These are phyloP conservation scores for Saprolegnia diclina DNA, from an alignment of 352 stramenopile species.

Conservation along the genomic window DNA sequence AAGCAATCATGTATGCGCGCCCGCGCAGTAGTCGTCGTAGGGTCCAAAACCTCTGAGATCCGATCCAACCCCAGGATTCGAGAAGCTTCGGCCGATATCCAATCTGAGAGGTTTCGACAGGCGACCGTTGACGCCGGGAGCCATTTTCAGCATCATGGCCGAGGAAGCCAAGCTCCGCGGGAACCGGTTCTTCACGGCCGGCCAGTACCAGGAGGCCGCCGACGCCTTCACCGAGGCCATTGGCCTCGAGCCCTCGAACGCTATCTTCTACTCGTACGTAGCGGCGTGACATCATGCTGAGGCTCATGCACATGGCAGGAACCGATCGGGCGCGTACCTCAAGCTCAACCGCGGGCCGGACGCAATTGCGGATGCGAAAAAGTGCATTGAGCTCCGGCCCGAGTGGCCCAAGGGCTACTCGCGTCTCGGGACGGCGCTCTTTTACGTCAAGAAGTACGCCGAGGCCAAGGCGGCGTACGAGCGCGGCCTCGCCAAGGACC, in stretches of 20 bases:
- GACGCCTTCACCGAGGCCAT: conserved; percentile 75
- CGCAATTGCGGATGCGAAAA: conserved; percentile 71
- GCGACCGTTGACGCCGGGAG: neutral
- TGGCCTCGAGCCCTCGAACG: conserved; percentile 41
- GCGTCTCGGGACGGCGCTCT: conserved; percentile 71
- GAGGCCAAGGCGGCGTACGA: conserved; percentile 77
- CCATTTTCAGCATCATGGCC: conserved; percentile 28
- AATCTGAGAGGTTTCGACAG: neutral
- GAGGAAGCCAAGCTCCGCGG: conserved; percentile 85
- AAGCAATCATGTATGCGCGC: neutral
- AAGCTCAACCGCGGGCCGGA: conserved; percentile 61
- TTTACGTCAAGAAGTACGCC: conserved; percentile 50
- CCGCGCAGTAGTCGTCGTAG: neutral
- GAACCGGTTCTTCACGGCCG: conserved; percentile 69
- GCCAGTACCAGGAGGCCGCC: conserved; percentile 62
- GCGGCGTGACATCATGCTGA: conserved; percentile 18
- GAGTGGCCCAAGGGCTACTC: conserved; percentile 86
- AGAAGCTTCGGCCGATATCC: neutral
- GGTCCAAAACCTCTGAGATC: neutral
- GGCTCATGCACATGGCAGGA: conserved; percentile 62
- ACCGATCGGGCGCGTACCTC: conserved; percentile 78
- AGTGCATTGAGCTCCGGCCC: conserved; percentile 66
- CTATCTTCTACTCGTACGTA: conserved; percentile 32
- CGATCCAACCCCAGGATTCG: neutral
- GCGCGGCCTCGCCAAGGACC: conserved; percentile 59